Conservation (phyloP, 257 asterid species). For the Lycium ferocissimum region DNA sequence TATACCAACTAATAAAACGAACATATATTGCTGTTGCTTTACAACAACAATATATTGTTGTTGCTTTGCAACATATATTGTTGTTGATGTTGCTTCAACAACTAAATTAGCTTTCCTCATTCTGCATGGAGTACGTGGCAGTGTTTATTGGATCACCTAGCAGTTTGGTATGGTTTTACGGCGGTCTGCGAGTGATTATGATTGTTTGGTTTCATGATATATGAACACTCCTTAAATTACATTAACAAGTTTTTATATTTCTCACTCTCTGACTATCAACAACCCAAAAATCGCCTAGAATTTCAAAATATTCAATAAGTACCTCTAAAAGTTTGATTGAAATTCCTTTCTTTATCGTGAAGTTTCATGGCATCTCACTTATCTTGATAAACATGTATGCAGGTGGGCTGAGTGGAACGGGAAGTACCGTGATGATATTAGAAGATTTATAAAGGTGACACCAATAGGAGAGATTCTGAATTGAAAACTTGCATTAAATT, state of each 20-base stretch:
- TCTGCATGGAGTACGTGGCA: not conserved
- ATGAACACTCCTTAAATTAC: not conserved
- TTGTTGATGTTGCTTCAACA: too few relatives aligned
- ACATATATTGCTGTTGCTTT: not conserved
- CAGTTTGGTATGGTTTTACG: not conserved
- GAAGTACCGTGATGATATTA: constrained; percentile 84
- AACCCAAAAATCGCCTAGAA: constrained; percentile 11
- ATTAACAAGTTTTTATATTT: not conserved
- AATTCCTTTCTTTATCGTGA: not conserved
- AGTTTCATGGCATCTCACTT: constrained; percentile 3
- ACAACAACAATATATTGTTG: too few relatives aligned
- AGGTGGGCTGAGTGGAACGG: constrained; percentile 99
- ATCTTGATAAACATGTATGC: constrained; percentile 33
- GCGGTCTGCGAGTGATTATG: not conserved
- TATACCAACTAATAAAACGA: not conserved
- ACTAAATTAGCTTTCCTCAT: not conserved
- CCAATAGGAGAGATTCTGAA: constrained; percentile 21
- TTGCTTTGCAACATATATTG: too few relatives aligned
- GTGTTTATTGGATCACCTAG: not conserved
- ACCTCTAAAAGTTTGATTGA: not conserved
- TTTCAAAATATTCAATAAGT: not conserved
- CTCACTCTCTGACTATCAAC: not conserved
- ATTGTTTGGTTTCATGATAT: not conserved
- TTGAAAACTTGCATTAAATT: not conserved
- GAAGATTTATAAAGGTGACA: constrained; percentile 91